Base-by-base conservation (phyloP, 1,139 yeast species). In the Taphrina pruni region DNA sequence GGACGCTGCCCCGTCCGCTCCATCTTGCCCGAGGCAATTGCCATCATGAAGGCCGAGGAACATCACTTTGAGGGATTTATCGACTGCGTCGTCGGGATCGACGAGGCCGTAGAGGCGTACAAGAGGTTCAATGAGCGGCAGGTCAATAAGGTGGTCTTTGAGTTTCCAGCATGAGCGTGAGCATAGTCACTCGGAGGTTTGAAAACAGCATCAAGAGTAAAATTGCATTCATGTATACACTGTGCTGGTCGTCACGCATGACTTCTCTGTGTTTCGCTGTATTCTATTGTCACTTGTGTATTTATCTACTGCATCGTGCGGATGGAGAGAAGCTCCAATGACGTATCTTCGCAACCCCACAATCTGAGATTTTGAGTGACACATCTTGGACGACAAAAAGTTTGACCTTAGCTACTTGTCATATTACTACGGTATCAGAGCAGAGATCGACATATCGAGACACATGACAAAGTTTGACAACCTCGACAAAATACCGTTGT, bases 1-100 rank as follows among this genome's bases (percentile, higher is more conserved):
- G 90, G 90, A 1, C 78, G 90, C 73, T 87, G 89, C 75, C 89
- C 87, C 68, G 86, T 86, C 0, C 82, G 87, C 81, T 80, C 88
- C 1, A 79, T 86, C 65, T 86, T 85, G 74, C 81, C 80, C 2
- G 88, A 86, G 68, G 82, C 88, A 0, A 78, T 86, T 57, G 80
- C 79, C 55, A 78, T 85, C 0, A 85, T 87, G 75, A 82, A 82
- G 62, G 72, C 73, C 55, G 75, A 85, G 69, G 83, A 85, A 69
- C 76, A 75, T 35, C 81, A 82, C 68, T 84, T 87, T 72, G 79
- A 75, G 11, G 80, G 77, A 26, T 85, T 86, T 72, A 81, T 86
- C 57, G 89, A 86, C 72, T 77, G 77, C 55, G 55, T 55, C 12
- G 55, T 55, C 8, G 26, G 36, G 36, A 60, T 78, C 77, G 60